Evolutionary conservation across 352 stramenopile species (phyloP).

Genomic region (Phytophthora lateralis): DNA sequence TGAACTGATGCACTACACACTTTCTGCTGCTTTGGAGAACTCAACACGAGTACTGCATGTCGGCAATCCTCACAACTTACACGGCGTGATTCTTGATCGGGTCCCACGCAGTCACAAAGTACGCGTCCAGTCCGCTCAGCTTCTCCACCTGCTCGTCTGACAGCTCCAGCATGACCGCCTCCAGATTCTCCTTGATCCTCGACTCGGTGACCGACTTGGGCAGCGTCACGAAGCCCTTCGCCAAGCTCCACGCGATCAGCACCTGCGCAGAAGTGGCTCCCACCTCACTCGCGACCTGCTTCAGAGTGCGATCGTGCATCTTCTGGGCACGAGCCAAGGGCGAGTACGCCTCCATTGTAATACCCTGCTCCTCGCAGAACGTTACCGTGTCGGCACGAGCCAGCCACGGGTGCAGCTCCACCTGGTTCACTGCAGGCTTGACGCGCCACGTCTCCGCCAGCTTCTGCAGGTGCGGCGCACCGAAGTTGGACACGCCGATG

Average conservation of each 20-base stretch:
- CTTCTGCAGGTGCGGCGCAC: slow-evolving; percentile 61
- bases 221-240: slow-evolving; percentile 65
- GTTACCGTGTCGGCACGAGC: slow-evolving; percentile 58
- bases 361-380: slow-evolving; percentile 60
- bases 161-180: slow-evolving; percentile 40
- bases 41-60: neutral
- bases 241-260: slow-evolving; percentile 53
- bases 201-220: slow-evolving; percentile 64
- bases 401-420: slow-evolving; percentile 81
- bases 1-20: too few species aligned
- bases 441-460: slow-evolving; percentile 62
- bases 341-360: slow-evolving; percentile 65
- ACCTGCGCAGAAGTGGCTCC: slow-evolving; percentile 54
- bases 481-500: slow-evolving; percentile 92
- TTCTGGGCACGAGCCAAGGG: slow-evolving; percentile 51
- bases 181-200: slow-evolving; percentile 69
- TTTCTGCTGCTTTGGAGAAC: too few species aligned
- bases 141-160: slow-evolving; percentile 43
- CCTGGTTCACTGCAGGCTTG: slow-evolving; percentile 79
- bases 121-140: slow-evolving; percentile 49
- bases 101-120: slow-evolving; percentile 64
- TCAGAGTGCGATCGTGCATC: slow-evolving; percentile 42
- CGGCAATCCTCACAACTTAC: slow-evolving; percentile 8
- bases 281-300: slow-evolving; percentile 44
- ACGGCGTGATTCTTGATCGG: slow-evolving; percentile 52